These are phyloP conservation scores for Salvia sclarea DNA, from an alignment of 305 asterid species.

Conservation along the genomic window DNA sequence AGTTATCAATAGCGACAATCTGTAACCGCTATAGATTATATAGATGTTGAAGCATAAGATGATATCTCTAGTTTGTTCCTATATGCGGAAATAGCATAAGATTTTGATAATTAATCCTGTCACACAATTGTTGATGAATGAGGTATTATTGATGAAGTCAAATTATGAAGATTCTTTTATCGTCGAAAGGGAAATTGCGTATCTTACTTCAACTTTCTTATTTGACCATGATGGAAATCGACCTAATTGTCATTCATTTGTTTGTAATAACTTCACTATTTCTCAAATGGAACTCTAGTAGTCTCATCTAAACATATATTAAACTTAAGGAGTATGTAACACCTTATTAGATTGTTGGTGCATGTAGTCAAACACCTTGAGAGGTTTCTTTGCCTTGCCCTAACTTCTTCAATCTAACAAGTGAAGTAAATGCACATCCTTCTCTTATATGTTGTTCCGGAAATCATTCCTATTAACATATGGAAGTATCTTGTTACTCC, in stretches of 20 bases:
- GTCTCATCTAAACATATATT: neutral
- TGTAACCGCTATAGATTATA: no score
- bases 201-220: neutral
- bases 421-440: constrained; percentile 9
- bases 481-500: neutral
- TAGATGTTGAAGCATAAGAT: neutral
- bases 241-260: neutral
- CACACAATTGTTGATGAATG: neutral
- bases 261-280: neutral
- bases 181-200: neutral
- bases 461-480: neutral
- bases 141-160: neutral
- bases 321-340: neutral
- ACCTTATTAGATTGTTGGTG: neutral
- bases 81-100: neutral
- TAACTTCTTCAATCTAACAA: neutral
- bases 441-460: neutral
- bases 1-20: no score
- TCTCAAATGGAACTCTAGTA: neutral
- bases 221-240: neutral
- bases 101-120: neutral
- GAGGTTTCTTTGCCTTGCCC: neutral
- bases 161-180: neutral
- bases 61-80: neutral
- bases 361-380: neutral